Conservation (phyloP, 2,329 filamentous ascomycete species). For the Talaromyces sp. region DNA sequence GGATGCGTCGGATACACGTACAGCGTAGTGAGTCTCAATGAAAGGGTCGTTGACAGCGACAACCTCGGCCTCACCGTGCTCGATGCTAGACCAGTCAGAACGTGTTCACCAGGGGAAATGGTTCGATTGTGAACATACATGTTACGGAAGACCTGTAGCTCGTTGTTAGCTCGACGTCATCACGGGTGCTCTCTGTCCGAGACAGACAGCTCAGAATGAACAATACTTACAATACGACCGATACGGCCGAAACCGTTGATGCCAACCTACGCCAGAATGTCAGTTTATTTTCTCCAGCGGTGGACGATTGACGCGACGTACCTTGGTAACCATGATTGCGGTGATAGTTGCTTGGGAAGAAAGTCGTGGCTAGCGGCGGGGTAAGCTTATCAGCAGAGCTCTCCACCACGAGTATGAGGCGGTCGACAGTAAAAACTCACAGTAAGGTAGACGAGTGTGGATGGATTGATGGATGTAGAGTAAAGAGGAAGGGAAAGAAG, state of each 20-base stretch:
- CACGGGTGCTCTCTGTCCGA: background rate
- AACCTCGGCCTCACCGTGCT: constrained; percentile 84
- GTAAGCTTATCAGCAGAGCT: background rate
- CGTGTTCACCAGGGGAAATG: background rate
- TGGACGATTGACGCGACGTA: constrained; percentile 18
- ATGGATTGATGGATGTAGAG: background rate
- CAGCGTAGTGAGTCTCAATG: constrained; percentile 96
- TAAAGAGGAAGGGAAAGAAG: constrained; percentile 1
- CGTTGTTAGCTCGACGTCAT: constrained; percentile 26
- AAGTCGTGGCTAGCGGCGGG: constrained; percentile 31
- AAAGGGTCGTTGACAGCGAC: constrained; percentile 99
- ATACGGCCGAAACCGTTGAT: constrained; percentile 99
- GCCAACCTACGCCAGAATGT: constrained; percentile 63
- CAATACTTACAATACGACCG: constrained; percentile 71
- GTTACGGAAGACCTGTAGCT: constrained; percentile 80
- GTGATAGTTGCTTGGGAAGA: constrained; percentile 20
- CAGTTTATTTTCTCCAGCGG: background rate
- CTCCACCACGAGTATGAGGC: background rate
- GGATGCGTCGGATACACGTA: constrained; percentile 53
- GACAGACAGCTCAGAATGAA: background rate
- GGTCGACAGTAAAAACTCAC: background rate
- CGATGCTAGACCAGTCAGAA: constrained; percentile 52
- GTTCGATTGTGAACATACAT: constrained; percentile 55
- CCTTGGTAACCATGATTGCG: constrained; percentile 38
- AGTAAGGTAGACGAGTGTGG: background rate